Conservation (phyloP, 164 flowering plant species). For the Protea cynaroides region DNA sequence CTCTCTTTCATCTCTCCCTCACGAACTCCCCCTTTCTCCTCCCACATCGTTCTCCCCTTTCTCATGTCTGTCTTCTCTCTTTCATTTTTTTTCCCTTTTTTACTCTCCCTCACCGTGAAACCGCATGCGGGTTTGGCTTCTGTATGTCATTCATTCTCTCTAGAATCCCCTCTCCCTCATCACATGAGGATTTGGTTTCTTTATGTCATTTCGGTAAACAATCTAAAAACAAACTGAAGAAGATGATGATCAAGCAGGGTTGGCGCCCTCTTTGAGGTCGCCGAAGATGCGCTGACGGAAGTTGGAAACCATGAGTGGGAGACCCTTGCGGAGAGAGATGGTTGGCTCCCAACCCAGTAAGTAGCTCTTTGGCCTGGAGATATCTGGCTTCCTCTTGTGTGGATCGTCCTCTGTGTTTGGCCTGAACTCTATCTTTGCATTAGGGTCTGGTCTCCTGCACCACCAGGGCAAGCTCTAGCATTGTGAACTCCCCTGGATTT, state of each 20-base stretch:
- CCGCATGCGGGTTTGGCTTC: no score
- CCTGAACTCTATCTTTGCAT: slow-evolving; percentile 76
- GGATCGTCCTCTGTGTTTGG: slow-evolving; percentile 98
- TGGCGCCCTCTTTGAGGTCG: slow-evolving; percentile 45
- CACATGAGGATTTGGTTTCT: no score
- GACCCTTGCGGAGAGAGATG: slow-evolving; percentile 70
- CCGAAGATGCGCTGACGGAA: slow-evolving; percentile 83
- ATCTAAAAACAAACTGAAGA: no score
- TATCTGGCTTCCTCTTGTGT: slow-evolving; percentile 97
- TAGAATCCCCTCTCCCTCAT: no score
- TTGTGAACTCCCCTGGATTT: slow-evolving; percentile 30
- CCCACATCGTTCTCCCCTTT: no score
- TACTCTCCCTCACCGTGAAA: no score
- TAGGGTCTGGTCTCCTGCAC: slow-evolving; percentile 86
- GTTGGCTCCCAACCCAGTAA: slow-evolving; percentile 92
- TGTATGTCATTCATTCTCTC: no score
- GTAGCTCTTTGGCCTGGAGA: slow-evolving; percentile 69
- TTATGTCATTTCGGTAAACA: no score
- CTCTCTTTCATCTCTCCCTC: no score
- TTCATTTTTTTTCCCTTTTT: no score
- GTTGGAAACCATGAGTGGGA: slow-evolving; percentile 83
- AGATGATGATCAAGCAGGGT: background rate
- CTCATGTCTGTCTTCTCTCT: no score
- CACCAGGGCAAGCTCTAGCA: slow-evolving; percentile 31
- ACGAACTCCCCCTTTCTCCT: no score